Base-by-base conservation (phyloP, 495 filamentous ascomycete genomes). In the Penicillium riverlandense region DNA sequence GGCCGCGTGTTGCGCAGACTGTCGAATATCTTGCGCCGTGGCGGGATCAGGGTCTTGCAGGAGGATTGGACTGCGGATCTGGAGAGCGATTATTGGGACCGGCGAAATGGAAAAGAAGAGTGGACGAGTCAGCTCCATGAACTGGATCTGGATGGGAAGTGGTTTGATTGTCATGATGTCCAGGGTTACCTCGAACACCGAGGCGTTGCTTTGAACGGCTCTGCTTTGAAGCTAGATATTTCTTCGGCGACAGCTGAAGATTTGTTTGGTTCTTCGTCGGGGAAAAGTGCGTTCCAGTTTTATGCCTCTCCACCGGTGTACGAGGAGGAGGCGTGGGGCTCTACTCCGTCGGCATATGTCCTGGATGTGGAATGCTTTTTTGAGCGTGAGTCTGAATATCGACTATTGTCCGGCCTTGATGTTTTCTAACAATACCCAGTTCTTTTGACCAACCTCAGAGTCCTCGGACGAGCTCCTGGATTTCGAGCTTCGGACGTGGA, bases 141-240 rank as follows among this genome's bases (percentile, higher is more conserved):
- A 7, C 35, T 62, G 8, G 56, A 55, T 42, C 47, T 62, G 5
- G 58, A 59, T 28, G 58, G 58, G 0, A 50, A 59, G 22, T 62
- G 58, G 58, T 59, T 57, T 15, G 58, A 62, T 36, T 62, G 59
- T 13, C 47, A 50, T 38, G 59, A 62, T 54, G 52, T 62, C 1
- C 53, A 59, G 38, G 59, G 59, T 8, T 62, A 59, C 38, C 35
- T 62, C 8, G 47, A 51, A 31, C 14, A 55, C 9, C 35, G 32
- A 7, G 59, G 57, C 7, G n/a, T 62, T 28, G 27, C 45, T 22
- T 28, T 57, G 16, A 50, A 54, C 16, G 40, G 40, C 0, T 58
- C 57, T 3, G 46, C 50, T 8, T 6, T 61, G 48, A 52, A 37
- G 44, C n/a, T 56, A 14, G 41, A 49, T 2, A 52, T 59, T 11